Conservation (phyloP, 1,284 basidiomycete species). For the Sporisorium iseilematis-ciliati region DNA sequence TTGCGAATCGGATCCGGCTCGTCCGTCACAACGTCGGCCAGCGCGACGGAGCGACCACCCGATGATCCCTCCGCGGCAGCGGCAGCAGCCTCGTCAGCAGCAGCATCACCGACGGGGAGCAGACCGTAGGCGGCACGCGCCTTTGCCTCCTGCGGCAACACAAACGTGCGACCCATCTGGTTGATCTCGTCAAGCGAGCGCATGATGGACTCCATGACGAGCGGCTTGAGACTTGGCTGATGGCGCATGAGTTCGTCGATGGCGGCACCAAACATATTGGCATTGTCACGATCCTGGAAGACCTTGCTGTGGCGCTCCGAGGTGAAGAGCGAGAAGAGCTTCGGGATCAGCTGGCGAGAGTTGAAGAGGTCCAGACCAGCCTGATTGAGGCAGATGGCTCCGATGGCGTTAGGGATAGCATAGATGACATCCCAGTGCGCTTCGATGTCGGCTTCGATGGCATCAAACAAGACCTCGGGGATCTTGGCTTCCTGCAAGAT, state of each 20-base stretch:
- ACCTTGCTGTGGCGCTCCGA: constrained; percentile 86
- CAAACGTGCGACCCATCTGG: constrained; percentile 76
- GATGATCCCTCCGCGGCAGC: constrained; percentile 11
- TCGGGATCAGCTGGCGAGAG: constrained; percentile 80
- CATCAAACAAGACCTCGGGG: constrained; percentile 88
- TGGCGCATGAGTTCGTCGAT: constrained; percentile 97
- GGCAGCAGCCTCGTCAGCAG: constrained; percentile 27
- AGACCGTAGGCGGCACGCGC: constrained; percentile 51
- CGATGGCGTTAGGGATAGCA: constrained; percentile 94
- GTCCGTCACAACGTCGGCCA: constrained; percentile 57
- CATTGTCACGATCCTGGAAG: constrained; percentile 93
- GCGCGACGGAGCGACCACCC: constrained; percentile 32
- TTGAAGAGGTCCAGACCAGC: constrained; percentile 85
- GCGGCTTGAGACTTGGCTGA: constrained; percentile 85
- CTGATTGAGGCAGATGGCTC: constrained; percentile 94
- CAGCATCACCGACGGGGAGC: constrained; percentile 31
- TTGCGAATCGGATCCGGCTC: constrained; percentile 58
- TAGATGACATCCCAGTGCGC: constrained; percentile 79
- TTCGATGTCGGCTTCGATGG: constrained; percentile 86
- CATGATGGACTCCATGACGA: constrained; percentile 72
- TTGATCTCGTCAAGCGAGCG: constrained; percentile 72
- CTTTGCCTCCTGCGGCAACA: constrained; percentile 40
- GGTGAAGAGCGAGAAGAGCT: constrained; percentile 87
- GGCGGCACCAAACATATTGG: constrained; percentile 85
- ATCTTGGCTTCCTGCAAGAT: constrained; percentile 92